Percentiles rank a stretch among this genome's conserved stretches.
Conservation (phyloP, 179 eudicot species). For the Drosera spatulata region DNA sequence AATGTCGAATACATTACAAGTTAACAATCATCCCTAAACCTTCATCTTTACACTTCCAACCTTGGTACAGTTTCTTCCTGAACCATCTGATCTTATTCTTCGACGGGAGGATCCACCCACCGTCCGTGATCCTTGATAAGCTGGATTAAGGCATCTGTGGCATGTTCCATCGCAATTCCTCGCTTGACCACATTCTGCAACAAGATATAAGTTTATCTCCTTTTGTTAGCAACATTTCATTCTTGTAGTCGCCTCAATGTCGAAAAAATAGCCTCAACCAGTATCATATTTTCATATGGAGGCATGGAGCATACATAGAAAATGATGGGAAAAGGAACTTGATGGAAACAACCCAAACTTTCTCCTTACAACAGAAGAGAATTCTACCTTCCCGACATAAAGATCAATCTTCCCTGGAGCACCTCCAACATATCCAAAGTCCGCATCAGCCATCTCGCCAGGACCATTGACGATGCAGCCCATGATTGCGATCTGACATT, state of each 20-base stretch:
- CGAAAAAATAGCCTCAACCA: too few relatives aligned
- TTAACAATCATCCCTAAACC: too few relatives aligned
- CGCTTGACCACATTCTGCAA: slow-evolving; percentile 85
- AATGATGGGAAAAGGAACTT: too few relatives aligned
- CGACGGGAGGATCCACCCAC: slow-evolving; percentile 78
- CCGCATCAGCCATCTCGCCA: slow-evolving; percentile 99
- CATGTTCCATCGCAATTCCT: slow-evolving; percentile 81
- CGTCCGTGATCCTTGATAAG: slow-evolving; percentile 89
- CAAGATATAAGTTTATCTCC: neutral
- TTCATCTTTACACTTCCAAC: too few relatives aligned
- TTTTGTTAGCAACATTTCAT: too few relatives aligned
- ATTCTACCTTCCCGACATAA: slow-evolving; percentile 82
- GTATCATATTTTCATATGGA: too few relatives aligned
- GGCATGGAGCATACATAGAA: too few relatives aligned
- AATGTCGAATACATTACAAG: too few relatives aligned
- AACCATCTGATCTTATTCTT: slow-evolving; percentile 24
- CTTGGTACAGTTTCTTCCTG: neutral
- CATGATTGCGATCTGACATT: slow-evolving; percentile 92
- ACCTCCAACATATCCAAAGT: slow-evolving; percentile 98
- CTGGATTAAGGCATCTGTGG: slow-evolving; percentile 91
- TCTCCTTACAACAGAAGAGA: too few relatives aligned
- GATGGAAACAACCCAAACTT: too few relatives aligned
- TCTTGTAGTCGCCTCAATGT: too few relatives aligned
- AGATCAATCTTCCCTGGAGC: slow-evolving; percentile 98
- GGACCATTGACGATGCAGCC: slow-evolving; percentile 99